Evolutionary conservation across 805 yeast species (phyloP).

Genomic region (Yarrowia porcina): DNA sequence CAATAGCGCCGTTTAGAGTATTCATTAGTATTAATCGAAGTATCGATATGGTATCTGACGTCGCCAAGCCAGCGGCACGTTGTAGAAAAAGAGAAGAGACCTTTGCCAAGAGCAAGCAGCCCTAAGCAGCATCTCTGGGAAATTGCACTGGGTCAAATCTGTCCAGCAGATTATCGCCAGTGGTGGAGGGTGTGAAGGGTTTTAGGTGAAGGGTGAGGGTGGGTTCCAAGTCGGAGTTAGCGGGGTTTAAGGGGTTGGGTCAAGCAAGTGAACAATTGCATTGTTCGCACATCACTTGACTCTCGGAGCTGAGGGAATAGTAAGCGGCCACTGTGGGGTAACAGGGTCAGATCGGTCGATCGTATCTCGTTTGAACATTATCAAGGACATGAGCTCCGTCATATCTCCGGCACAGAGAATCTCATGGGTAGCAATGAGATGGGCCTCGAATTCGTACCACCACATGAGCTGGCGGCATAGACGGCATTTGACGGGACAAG

Average conservation of each 20-base stretch:
- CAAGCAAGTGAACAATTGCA: background rate
- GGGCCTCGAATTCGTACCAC: constrained; percentile 18
- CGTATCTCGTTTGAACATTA: background rate
- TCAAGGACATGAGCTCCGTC: constrained; percentile 5
- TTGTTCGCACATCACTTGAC: background rate
- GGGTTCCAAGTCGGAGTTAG: background rate
- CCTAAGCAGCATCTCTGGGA: background rate
- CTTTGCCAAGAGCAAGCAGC: background rate
- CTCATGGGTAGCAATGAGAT: constrained; percentile 16
- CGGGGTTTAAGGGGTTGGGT: background rate
- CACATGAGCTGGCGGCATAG: constrained; percentile 12
- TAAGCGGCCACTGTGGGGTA: background rate
- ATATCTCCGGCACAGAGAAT: constrained; percentile 12
- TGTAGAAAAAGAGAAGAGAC: background rate
- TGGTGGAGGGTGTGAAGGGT: no score
- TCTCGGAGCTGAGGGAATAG: background rate
- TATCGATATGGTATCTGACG: background rate
- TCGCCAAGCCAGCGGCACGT: background rate
- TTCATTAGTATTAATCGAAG: background rate
- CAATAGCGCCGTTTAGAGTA: background rate
- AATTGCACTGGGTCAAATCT: background rate
- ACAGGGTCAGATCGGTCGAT: background rate
- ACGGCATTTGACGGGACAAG: constrained; percentile 13
- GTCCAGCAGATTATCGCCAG: background rate
- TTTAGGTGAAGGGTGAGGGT: no score